Evolutionary conservation across 495 filamentous ascomycete genomes (phyloP).

Genomic region (Xanthoparmelia taractica): DNA sequence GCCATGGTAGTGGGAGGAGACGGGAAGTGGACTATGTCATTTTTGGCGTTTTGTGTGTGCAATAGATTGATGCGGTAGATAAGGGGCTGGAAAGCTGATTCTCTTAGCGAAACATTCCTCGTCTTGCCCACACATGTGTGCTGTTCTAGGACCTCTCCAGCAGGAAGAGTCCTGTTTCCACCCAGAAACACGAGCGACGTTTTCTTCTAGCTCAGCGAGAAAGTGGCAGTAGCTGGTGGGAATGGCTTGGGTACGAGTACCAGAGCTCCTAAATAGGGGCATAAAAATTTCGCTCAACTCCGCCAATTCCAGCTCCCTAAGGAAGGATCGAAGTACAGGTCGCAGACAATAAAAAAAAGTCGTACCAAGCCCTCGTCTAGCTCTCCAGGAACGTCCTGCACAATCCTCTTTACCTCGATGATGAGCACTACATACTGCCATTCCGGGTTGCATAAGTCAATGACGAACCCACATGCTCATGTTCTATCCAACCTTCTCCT

Average conservation of each 20-base stretch:
- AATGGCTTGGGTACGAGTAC: not conserved
- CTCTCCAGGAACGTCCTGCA: not conserved
- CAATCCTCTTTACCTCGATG: not conserved
- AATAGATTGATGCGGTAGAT: constrained; percentile 17
- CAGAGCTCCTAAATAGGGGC: not conserved
- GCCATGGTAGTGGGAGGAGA: not conserved
- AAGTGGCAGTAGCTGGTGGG: not conserved
- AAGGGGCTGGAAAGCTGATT: constrained; percentile 5
- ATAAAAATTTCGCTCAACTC: not conserved
- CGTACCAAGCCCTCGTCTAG: not conserved
- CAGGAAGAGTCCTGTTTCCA: not conserved
- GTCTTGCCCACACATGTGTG: not conserved
- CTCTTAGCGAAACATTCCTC: not conserved
- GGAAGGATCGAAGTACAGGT: not conserved
- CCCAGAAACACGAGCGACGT: not conserved
- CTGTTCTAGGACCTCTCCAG: not conserved
- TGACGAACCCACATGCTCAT: constrained; percentile 23
- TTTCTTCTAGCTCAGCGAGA: not conserved
- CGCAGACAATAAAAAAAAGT: not conserved
- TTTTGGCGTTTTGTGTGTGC: constrained; percentile 8
- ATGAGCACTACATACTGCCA: not conserved
- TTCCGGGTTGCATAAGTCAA: not conserved
- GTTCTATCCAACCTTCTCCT: constrained; percentile 73
- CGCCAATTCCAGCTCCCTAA: not conserved
- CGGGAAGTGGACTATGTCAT: not conserved